Conservation (phyloP, 202 grass and related monocot genomes). For the Hordeum pubiflorum region DNA sequence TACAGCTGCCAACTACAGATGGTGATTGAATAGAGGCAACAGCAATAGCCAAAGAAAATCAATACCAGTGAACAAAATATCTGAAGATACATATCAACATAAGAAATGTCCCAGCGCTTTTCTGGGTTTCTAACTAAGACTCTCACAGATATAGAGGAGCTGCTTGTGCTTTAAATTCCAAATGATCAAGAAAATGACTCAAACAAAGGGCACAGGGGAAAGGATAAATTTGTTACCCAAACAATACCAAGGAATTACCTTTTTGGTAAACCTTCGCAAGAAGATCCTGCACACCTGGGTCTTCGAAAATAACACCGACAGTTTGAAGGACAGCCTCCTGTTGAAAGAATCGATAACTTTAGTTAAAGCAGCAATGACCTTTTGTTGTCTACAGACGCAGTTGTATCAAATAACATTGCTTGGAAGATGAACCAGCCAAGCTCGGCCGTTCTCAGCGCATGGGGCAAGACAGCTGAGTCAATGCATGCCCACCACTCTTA, state of each 20-base stretch:
- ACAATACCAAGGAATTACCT: conserved; percentile 43
- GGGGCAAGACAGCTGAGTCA: background rate
- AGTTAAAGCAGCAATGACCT: background rate
- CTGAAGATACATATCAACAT: background rate
- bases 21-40: conserved; percentile 3
- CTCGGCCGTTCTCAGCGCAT: background rate
- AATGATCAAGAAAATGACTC: conserved; percentile 16
- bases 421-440: conserved; percentile 11
- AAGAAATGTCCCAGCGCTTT: background rate
- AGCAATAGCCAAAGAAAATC: background rate
- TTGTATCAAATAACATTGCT: conserved; percentile 1
- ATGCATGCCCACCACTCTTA: background rate
- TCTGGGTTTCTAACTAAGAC: conserved; percentile 4
- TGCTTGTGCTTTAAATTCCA: conserved; percentile 3
- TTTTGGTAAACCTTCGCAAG: conserved; percentile 90
- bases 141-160: background rate
- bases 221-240: conserved; percentile 6
- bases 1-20: background rate
- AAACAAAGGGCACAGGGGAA: background rate
- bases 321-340: conserved; percentile 88
- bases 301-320: conserved; percentile 92
- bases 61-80: background rate
- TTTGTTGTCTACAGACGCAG: conserved; percentile 1
- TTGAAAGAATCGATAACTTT: conserved; percentile 29
- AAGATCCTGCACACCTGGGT: conserved; percentile 91